These are phyloP conservation scores for Apiotrichum domesticum DNA, from an alignment of 1,284 basidiomycete genomes.

Conservation along the genomic window DNA sequence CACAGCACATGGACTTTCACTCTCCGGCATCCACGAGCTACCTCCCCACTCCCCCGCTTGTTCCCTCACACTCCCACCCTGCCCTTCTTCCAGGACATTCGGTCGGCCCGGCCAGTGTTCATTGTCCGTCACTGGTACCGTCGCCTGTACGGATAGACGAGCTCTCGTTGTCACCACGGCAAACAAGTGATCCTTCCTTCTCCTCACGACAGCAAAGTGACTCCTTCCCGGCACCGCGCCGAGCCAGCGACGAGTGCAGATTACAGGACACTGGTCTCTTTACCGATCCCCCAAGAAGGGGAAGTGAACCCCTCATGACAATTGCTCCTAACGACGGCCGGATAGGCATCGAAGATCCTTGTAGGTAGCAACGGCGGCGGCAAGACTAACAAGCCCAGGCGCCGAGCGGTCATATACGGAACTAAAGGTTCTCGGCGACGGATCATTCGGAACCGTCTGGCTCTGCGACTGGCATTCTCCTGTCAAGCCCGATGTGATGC, in stretches of 20 bases:
- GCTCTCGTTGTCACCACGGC: background rate
- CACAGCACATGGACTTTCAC: background rate
- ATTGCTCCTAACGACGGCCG: constrained; percentile 28
- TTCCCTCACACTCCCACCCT: background rate
- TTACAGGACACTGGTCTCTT: background rate
- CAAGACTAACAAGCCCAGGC: background rate
- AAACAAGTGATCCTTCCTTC: too few relatives aligned
- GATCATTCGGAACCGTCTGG: constrained; percentile 96
- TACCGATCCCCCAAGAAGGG: background rate
- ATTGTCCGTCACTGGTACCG: background rate
- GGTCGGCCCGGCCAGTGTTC: background rate
- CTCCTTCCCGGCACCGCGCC: background rate
- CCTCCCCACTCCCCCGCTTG: constrained; percentile 2
- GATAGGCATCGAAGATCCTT: constrained; percentile 38
- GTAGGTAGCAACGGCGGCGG: constrained; percentile 18
- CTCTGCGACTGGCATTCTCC: constrained; percentile 98
- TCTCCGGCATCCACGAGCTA: constrained; percentile 8
- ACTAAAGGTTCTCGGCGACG: constrained; percentile 87
- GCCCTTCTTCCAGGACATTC: background rate
- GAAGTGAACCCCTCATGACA: background rate
- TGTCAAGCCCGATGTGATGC: constrained; percentile 75
- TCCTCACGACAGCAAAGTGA: constrained; percentile 1
- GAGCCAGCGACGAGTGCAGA: background rate
- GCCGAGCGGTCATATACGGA: constrained; percentile 50
- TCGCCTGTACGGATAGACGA: background rate